These are phyloP conservation scores for Cordia subcordata DNA, from an alignment of 257 asterid genomes.

Conservation along the genomic window DNA sequence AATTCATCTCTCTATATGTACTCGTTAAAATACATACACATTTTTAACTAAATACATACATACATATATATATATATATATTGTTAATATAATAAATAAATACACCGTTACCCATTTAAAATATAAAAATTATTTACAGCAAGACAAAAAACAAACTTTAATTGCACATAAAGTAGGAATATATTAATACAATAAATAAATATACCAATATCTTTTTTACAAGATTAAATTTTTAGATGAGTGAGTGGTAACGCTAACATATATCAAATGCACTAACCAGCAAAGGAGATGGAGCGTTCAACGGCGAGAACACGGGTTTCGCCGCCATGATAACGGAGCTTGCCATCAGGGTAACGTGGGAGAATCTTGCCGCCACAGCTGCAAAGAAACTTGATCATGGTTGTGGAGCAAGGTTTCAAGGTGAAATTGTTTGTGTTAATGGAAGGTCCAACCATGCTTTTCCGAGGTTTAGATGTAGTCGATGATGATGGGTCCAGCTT, in stretches of 20 bases:
- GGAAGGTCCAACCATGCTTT: constrained; percentile 48
- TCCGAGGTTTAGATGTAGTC: neutral
- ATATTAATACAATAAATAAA: too few species aligned
- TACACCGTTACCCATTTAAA: too few species aligned
- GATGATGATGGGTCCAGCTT: constrained; percentile 19
- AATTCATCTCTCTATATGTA: constrained; percentile 8
- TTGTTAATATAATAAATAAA: too few species aligned
- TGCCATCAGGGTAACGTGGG: constrained; percentile 84
- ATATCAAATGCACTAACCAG: constrained; percentile 35
- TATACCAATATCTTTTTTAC: too few species aligned
- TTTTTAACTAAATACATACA: too few species aligned
- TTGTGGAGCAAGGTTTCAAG: constrained; percentile 24
- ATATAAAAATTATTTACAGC: too few species aligned
- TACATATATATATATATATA: too few species aligned
- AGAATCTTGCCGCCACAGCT: constrained; percentile 92
- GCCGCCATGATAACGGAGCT: constrained; percentile 91
- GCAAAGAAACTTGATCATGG: constrained; percentile 53
- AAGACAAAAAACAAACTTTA: too few species aligned
- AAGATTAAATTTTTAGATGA: neutral
- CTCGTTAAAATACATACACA: neutral
- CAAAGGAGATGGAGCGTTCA: constrained; percentile 51
- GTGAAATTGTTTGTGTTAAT: constrained; percentile 8
- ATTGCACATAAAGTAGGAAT: too few species aligned
- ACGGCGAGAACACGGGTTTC: constrained; percentile 77
- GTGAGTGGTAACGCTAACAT: neutral